Base-by-base conservation (phyloP, 257 asterid genomes). In the Nicotiana undulata region DNA sequence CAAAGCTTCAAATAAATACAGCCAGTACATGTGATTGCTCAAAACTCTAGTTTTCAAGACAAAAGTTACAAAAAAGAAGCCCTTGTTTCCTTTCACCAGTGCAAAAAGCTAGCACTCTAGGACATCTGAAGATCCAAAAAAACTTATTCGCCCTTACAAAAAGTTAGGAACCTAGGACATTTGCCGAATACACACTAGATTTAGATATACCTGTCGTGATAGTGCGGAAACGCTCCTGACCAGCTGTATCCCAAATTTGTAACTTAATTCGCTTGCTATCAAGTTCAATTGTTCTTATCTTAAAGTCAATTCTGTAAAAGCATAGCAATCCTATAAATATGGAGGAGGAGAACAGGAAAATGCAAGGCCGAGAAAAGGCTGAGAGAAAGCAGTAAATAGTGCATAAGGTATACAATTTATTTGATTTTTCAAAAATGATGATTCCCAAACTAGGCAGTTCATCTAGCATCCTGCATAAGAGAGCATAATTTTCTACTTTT, bases 221-320 rank as follows among this genome's bases (percentile, higher is more conserved):
- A 68, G 97, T 93, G 51, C 97, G 86, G 61, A 93, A 91, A 80
- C 98, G 89, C 87, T 93, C 97, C 80, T 93, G 98, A n/a, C 97
- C 97, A 79, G 95, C 97, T 51, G 97, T 91, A 83, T 91, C 97
- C 97, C 97, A 93, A 56, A 93, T 93, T 85, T 93, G 95, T 66
- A 93, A 79, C 77, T 93, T 93, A 82, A 91, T 91, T 58, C 95
- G 86, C 80, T 93, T 91, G 40, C 89, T 88, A 49, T 91, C 97
- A 81, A 90, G 92, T 82, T 90, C 98, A 18, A 93, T 87, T 17
- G 97, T 91, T 84, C 98, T 87, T 86, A 91, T 92, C 87, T 93
- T 93, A 89, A 93, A 93, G 85, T 93, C 98, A 85, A 93, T 93
- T 40, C 98, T 91, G 86, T 31, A 83, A 63, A 75, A 83, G 7